Evolutionary conservation across 371 early-diverging fungal genomes (phyloP).

Genomic region (Circinella minor): DNA sequence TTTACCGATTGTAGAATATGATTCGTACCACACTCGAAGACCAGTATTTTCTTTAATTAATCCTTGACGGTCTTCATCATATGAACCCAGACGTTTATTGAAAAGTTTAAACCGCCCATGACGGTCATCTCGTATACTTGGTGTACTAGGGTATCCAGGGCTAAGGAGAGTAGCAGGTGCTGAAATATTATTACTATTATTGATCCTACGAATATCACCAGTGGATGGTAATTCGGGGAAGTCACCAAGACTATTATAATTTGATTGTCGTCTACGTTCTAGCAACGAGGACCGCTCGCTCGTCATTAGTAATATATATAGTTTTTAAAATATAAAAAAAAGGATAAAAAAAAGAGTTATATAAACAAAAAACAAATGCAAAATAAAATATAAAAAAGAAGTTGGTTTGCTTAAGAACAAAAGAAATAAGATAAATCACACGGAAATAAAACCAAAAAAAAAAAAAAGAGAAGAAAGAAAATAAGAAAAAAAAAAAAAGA

Average conservation of each 20-base stretch:
- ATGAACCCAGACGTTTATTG: conserved; percentile 43
- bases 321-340: background rate
- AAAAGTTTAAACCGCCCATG: conserved; percentile 33
- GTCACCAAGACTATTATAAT: conserved; percentile 16
- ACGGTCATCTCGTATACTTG: conserved; percentile 3
- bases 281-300: conserved; percentile 35
- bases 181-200: conserved; percentile 22
- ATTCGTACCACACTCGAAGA: conserved; percentile 66
- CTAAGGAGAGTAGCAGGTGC: conserved; percentile 25
- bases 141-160: background rate
- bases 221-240: conserved; percentile 15
- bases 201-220: conserved; percentile 4
- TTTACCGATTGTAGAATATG: conserved; percentile 78
- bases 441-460: conserved; percentile 31
- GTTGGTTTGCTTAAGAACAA: background rate
- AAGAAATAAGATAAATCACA: background rate
- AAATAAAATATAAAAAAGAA: background rate
- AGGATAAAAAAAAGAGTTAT: background rate
- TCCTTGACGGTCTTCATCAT: conserved; percentile 61
- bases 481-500: background rate
- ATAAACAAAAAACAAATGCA: background rate
- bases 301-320: conserved; percentile 4
- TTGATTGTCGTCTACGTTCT: conserved; percentile 31
- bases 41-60: conserved; percentile 67
- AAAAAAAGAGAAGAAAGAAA: conserved; percentile 31